phyloP scores from a whole-genome alignment of 140 eudicot genomes.

The Flaveria floridana region DNA sequence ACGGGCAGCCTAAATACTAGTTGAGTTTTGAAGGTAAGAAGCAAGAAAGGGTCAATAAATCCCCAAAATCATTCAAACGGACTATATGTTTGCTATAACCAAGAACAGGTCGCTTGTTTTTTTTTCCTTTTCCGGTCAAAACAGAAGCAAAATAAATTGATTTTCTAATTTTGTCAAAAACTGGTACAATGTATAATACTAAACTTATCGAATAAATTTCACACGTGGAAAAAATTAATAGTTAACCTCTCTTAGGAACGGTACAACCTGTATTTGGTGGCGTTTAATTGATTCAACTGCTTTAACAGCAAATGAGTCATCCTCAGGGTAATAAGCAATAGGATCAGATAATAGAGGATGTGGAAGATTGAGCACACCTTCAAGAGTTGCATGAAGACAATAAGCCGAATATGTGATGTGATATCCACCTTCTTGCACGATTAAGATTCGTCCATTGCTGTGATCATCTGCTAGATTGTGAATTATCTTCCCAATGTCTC shows the following conservation, averaged over 20 bases:
- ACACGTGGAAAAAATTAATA: constrained; percentile 1
- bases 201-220: background rate
- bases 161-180: background rate
- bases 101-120: background rate
- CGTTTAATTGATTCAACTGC: constrained; percentile 54
- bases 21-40: no score
- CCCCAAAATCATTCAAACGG: no score
- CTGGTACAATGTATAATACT: constrained; percentile 11
- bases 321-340: constrained; percentile 81
- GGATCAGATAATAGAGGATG: constrained; percentile 70
- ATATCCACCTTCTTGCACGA: constrained; percentile 99
- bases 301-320: constrained; percentile 49
- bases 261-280: constrained; percentile 44
- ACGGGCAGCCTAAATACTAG: no score
- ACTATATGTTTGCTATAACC: no score
- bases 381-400: constrained; percentile 95
- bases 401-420: constrained; percentile 93
- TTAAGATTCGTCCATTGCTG: constrained; percentile 60
- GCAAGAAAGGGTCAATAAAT: no score
- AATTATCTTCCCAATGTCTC: constrained; percentile 58
- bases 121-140: background rate
- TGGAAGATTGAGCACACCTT: constrained; percentile 82
- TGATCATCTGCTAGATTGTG: constrained; percentile 58
- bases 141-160: constrained; percentile 12
- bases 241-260: constrained; percentile 43